Evolutionary conservation across 2,329 filamentous ascomycete species (phyloP), one percentile per base, ranked within the genome.

Genomic region (Pseudocercospora eumusae): DNA sequence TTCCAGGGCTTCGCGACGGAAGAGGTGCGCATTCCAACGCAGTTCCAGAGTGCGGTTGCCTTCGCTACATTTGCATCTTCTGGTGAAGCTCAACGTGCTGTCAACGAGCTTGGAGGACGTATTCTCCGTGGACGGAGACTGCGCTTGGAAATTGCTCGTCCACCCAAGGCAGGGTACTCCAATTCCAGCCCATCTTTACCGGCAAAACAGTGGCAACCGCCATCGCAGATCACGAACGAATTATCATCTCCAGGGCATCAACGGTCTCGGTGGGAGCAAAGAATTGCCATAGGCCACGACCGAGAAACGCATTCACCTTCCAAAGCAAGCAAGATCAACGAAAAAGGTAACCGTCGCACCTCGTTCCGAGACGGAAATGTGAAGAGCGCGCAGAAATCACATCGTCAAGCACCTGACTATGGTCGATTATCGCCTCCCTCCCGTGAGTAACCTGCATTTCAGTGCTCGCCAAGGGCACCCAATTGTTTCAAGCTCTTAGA

Each of bases 361-460:
- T n/a, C 15, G 4, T 40, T 15, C 18, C 36, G 36, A 18, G 20
- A 21, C 15, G 10, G 56, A 47, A n/a, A 33, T 13, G 2, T 25
- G 1, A 49, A 49, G 20, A 25, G 20, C 9, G 20, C n/a, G 44
- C 52, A 55, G 7, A 21, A 21, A 55, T 10, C 20, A 40, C 25
- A 21, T 36, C 23, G 20, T 44, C 33, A 54, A 49, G 33, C 49
- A 8, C 25, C 59, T 20, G 55, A 62, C 20, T 44, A 55, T 31
- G 56, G 59, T 42, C 50, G 45, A 40, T 56, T 57, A 23, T 53
- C 56, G 47, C 60, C 31, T 28, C 50, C 50, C 4, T 56, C 33
- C n/a, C 23, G 25, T 53, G 33, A 42, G 21, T 40, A 15, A 31
- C 20, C 7, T 10, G 7, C 4, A 36, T 9, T 15, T 13, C 11